A percentile compares a stretch with the other conserved stretches of the same genome.
Evolutionary conservation across 2,329 filamentous ascomycete species (phyloP).

Genomic region (Thelonectria olida): DNA sequence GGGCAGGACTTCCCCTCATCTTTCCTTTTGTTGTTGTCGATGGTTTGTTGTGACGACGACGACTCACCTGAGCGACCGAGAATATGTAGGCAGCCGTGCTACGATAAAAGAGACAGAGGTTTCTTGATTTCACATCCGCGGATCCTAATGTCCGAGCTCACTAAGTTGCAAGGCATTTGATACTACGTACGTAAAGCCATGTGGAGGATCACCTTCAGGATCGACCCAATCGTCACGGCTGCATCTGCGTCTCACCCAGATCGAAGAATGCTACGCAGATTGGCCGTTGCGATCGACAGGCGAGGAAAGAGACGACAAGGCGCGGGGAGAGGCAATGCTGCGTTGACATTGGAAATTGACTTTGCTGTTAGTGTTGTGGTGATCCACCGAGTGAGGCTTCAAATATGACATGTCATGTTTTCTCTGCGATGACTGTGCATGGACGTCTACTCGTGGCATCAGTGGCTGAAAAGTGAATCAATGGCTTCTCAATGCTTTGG

Average conservation of each 20-base stretch:
- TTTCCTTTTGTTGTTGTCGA: too few species aligned
- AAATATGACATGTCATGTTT: constrained; percentile 1
- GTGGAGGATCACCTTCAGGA: neutral
- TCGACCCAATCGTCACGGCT: neutral
- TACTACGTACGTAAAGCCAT: neutral
- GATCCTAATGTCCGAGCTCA: neutral
- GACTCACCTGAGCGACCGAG: neutral
- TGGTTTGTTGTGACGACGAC: neutral
- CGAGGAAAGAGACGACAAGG: neutral
- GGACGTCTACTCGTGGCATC: neutral
- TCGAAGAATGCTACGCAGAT: neutral
- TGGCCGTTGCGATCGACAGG: neutral
- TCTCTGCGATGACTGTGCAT: neutral
- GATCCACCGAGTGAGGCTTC: neutral
- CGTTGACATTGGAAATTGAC: neutral
- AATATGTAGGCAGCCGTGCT: too few species aligned
- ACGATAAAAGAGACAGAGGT: too few species aligned
- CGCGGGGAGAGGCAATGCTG: neutral
- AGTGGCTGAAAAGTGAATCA: neutral
- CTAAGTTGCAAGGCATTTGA: too few species aligned
- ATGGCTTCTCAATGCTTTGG: neutral
- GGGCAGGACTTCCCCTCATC: neutral
- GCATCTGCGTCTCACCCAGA: neutral
- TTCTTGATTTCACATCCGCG: too few species aligned
- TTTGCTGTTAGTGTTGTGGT: neutral